These are phyloP conservation scores for Limnomonas spitsbergensis DNA, from an alignment of 139 green algal species.

Conservation along the genomic window DNA sequence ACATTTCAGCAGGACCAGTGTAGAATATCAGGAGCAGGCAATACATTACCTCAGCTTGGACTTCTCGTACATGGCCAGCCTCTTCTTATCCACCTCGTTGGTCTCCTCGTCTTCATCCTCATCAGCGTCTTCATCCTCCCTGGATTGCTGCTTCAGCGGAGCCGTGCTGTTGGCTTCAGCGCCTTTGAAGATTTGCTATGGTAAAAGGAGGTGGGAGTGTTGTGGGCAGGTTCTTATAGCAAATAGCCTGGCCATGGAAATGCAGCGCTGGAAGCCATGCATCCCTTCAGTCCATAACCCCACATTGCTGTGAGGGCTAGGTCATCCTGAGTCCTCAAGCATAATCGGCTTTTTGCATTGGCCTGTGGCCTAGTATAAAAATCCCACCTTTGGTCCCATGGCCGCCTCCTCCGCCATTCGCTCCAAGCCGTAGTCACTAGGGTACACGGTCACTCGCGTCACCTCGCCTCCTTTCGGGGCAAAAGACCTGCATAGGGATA, in stretches of 20 bases:
- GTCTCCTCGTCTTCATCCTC: constrained; percentile 19
- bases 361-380: too few species aligned
- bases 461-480: constrained; percentile 34
- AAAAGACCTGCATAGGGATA: constrained; percentile 8
- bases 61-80: constrained; percentile 39
- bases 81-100: background rate
- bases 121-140: constrained; percentile 10
- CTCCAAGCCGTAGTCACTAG: constrained; percentile 87
- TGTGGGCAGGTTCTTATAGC: too few species aligned
- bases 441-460: constrained; percentile 82
- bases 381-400: constrained; percentile 60
- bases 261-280: too few species aligned
- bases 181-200: constrained; percentile 12
- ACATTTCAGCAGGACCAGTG: background rate
- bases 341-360: too few species aligned
- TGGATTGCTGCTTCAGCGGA: too few species aligned
- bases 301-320: too few species aligned
- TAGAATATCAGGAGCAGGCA: too few species aligned
- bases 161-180: background rate
- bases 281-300: too few species aligned
- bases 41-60: constrained; percentile 15
- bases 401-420: constrained; percentile 82
- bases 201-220: too few species aligned
- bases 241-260: too few species aligned
- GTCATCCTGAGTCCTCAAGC: too few species aligned